These are phyloP conservation scores for Aureobasidium vineae DNA, from an alignment of 2,329 filamentous ascomycete species.

Conservation along the genomic window DNA sequence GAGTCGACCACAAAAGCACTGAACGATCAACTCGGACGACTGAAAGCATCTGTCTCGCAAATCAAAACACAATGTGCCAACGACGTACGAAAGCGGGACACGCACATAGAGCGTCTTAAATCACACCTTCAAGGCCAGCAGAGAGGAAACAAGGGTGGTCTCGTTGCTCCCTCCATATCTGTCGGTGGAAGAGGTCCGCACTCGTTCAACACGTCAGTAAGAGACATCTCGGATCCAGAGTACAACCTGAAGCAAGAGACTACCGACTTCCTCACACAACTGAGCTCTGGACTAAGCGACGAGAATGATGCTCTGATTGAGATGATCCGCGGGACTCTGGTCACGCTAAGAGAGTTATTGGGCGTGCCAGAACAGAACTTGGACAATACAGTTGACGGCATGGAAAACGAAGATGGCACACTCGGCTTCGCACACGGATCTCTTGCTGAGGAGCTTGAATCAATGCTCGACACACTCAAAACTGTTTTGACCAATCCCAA, in stretches of 20 bases:
- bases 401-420: slow-evolving; percentile 35
- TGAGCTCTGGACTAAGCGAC: slow-evolving; percentile 80
- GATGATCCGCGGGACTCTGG: slow-evolving; percentile 68
- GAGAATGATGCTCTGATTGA: slow-evolving; percentile 83
- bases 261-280: slow-evolving; percentile 81
- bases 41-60: slow-evolving; percentile 77
- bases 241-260: slow-evolving; percentile 82
- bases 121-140: slow-evolving; percentile 71
- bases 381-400: slow-evolving; percentile 31
- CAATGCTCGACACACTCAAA: slow-evolving; percentile 75
- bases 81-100: slow-evolving; percentile 85
- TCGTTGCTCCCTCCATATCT: slow-evolving; percentile 50
- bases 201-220: slow-evolving; percentile 48
- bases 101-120: slow-evolving; percentile 85
- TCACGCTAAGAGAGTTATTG: slow-evolving; percentile 65
- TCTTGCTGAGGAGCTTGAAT: slow-evolving; percentile 70
- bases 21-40: slow-evolving; percentile 76
- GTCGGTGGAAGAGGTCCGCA: slow-evolving; percentile 51
- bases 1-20: slow-evolving; percentile 71
- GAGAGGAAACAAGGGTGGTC: slow-evolving; percentile 46
- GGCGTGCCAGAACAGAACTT: slow-evolving; percentile 48
- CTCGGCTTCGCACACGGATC: slow-evolving; percentile 59
- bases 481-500: slow-evolving; percentile 89
- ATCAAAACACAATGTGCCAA: slow-evolving; percentile 83
- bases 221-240: slow-evolving; percentile 53